These are phyloP conservation scores for Gymnopus androsaceus DNA, from an alignment of 1,284 basidiomycete genomes.

Conservation along the genomic window DNA sequence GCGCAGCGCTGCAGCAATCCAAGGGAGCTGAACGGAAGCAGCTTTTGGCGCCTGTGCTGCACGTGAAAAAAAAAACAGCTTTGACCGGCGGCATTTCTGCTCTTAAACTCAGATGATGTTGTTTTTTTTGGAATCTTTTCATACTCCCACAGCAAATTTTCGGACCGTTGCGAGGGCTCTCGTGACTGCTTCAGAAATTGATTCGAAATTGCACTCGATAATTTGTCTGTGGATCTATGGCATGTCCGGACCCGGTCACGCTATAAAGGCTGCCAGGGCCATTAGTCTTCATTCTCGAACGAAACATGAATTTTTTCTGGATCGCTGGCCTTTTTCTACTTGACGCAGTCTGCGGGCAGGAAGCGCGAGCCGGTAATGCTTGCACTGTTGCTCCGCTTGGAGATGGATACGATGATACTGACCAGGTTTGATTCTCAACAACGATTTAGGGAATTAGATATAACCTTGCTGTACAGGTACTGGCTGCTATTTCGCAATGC, in stretches of 20 bases:
- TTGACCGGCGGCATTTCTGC: too few species aligned
- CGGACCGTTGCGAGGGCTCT: not conserved
- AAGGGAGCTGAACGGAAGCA: too few species aligned
- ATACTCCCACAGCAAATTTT: too few species aligned
- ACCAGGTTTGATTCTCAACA: constrained; percentile 30
- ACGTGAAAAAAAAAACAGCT: too few species aligned
- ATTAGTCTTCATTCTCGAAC: not conserved
- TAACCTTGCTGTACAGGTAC: constrained; percentile 34
- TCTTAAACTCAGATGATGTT: too few species aligned
- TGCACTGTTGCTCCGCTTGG: constrained; percentile 44
- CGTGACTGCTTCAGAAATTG: not conserved
- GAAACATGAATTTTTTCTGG: not conserved
- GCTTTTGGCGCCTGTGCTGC: too few species aligned
- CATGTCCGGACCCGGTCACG: not conserved
- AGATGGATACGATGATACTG: constrained; percentile 43
- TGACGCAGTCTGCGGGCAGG: not conserved
- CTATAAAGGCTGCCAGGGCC: not conserved
- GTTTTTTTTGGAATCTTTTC: too few species aligned
- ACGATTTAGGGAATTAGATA: not conserved
- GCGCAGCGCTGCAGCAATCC: too few species aligned
- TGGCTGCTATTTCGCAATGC: constrained; percentile 54
- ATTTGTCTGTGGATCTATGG: not conserved
- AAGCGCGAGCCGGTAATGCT: not conserved
- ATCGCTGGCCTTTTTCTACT: not conserved
- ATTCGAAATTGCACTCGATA: not conserved